Base-by-base conservation (phyloP, 257 asterid genomes). In the Lithospermum erythrorhizon region DNA sequence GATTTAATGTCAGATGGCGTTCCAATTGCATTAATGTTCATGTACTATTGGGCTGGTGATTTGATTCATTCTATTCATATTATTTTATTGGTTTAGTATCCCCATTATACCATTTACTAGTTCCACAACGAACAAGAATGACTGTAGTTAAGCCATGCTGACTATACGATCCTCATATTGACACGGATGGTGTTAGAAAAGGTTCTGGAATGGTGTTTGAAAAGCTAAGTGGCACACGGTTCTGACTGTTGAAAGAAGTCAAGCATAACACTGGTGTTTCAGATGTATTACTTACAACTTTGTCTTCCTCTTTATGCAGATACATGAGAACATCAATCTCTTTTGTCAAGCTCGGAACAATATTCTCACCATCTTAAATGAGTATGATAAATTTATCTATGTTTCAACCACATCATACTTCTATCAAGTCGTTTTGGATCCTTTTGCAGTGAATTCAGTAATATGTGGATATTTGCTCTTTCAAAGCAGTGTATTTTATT, bases 291-390 rank as follows among this genome's bases (percentile, higher is more conserved):
- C 24, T 53, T 53, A n/a, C 30, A 17, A 55, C 6, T 21, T 2
- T 20, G 3, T 55, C 25, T 23, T 19, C 13, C 37, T 24, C 9
- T 55, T 55, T 56, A 9, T 80, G 83, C 91, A 89, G 97, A 66
- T 89, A 45, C 78, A 79, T 16, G 97, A 89, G 66, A 89, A 89
- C 74, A 64, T 84, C 60, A 70, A 69, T 70, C 89, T 86, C 81
- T 72, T 89, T 62, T 63, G 76, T 68, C 87, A 82, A 77, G 87
- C 86, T 75, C 89, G 83, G 66, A 71, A 63, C 68, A 85, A 81
- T 68, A 79, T 85, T 70, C 75, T 79, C 58, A 66, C 79, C 16
- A 62, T 85, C 63, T 63, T 85, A 68, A 83, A 83, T 53, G 91
- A 85, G 96, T 87, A 87, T 10, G 95, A 72, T 52, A 52, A 13